Evolutionary conservation across 495 filamentous ascomycete species (phyloP).

Genomic region (Penicillium simplicissimum): DNA sequence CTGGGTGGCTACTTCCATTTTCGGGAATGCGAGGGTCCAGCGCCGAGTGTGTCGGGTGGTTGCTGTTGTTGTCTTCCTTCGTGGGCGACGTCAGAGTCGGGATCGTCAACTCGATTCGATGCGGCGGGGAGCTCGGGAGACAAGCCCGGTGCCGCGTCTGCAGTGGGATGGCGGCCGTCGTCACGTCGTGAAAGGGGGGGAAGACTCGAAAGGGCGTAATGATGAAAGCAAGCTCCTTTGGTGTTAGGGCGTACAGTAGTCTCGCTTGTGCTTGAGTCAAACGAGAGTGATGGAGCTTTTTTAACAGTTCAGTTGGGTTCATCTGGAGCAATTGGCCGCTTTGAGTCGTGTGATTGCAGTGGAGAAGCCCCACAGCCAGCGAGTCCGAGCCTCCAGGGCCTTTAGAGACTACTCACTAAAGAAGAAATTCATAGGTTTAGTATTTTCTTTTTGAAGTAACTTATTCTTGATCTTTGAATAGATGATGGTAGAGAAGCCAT

Average conservation of each 20-base stretch:
- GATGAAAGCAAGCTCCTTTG: conserved; percentile 8
- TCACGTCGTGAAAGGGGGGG: conserved; percentile 16
- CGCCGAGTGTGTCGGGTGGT: background rate
- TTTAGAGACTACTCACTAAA: no score
- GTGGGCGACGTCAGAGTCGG: conserved; percentile 1
- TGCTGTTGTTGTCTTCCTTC: background rate
- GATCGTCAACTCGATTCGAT: conserved; percentile 17
- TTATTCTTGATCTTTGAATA: background rate
- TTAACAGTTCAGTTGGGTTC: background rate
- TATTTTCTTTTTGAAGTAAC: background rate
- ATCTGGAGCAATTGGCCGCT: background rate
- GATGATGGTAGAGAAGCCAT: background rate
- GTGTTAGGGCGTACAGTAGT: conserved; percentile 24
- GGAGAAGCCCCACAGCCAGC: background rate
- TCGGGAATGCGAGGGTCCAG: background rate
- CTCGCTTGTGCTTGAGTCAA: background rate
- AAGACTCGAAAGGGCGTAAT: background rate
- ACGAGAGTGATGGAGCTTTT: background rate
- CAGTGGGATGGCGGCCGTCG: conserved; percentile 26
- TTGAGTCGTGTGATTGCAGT: background rate
- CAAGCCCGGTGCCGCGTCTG: conserved; percentile 33
- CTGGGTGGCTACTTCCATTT: conserved; percentile 21
- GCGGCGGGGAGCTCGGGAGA: conserved; percentile 30
- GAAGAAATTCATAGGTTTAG: background rate
- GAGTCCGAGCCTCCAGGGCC: background rate